phyloP scores from a whole-genome alignment of 129 eudicot species.

The Ambrosia artemisiifolia region DNA sequence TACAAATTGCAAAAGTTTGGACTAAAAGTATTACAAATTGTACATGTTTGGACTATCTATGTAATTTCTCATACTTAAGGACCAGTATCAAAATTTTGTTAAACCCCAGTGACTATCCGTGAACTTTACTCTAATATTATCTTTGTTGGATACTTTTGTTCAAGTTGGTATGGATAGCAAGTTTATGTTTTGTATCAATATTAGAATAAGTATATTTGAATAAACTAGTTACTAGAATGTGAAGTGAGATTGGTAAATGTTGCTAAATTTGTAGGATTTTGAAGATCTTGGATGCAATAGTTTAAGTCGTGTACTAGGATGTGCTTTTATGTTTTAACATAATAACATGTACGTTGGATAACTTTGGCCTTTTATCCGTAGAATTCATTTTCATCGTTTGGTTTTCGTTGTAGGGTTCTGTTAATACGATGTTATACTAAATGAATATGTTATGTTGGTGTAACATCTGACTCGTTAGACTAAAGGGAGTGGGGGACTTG shows the following conservation, averaged over 20 bases:
- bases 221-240: constrained; percentile 2
- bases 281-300: background rate
- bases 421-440: background rate
- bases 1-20: no score
- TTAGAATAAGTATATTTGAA: background rate
- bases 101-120: no score
- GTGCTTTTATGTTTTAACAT: background rate
- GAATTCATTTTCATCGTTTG: background rate
- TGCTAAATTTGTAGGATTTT: constrained; percentile 8
- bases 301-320: background rate
- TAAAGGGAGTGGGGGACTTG: no score
- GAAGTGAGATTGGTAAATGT: constrained; percentile 3
- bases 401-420: background rate
- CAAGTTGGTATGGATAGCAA: background rate
- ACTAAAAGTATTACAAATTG: no score
- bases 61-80: no score
- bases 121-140: background rate
- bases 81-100: no score
- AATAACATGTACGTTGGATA: background rate
- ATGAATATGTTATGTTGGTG: background rate
- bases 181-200: background rate
- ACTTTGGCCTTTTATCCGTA: background rate
- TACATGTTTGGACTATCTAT: no score
- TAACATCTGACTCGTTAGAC: background rate
- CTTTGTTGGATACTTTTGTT: background rate